Evolutionary conservation across 257 asterid species (phyloP).

Genomic region (Jasminum sambac): DNA sequence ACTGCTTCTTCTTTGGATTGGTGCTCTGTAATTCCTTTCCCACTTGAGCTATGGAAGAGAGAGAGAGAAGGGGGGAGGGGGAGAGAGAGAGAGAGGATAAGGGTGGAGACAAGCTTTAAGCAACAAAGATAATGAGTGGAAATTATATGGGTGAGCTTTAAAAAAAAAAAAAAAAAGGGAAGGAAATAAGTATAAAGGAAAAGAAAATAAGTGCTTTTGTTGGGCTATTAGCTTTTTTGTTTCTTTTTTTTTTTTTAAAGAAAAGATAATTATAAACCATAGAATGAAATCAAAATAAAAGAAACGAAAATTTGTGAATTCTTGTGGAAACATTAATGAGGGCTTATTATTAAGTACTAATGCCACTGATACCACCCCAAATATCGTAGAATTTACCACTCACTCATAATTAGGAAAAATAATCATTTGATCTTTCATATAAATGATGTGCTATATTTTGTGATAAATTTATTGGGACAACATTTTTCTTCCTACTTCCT

Average conservation of each 20-base stretch:
- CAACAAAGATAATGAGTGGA: conserved; percentile 97
- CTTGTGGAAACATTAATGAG: too few relatives aligned
- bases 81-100: conserved; percentile 42
- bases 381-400: too few relatives aligned
- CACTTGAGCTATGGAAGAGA: conserved; percentile 33
- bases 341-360: too few relatives aligned
- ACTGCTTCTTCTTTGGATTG: conserved; percentile 26
- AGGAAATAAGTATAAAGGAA: conserved; percentile 28
- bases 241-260: background rate
- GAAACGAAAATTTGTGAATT: too few relatives aligned
- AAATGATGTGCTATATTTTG: too few relatives aligned
- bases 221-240: conserved; percentile 23
- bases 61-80: conserved; percentile 38
- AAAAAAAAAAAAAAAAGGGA: conserved; percentile 43
- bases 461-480: too few relatives aligned
- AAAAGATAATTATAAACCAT: conserved; percentile 21
- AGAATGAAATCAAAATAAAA: conserved; percentile 24
- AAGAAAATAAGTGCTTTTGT: conserved; percentile 37
- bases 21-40: conserved; percentile 39
- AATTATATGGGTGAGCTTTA: conserved; percentile 82
- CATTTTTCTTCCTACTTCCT: too few relatives aligned
- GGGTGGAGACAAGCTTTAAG: conserved; percentile 70
- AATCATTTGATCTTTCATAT: too few relatives aligned
- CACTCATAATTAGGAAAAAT: too few relatives aligned
- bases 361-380: too few relatives aligned